Percentiles rank a stretch among this genome's conserved stretches.
phyloP scores from a whole-genome alignment of 108 stramenopile genomes.

The Pseudonitzschia delicatissima region DNA sequence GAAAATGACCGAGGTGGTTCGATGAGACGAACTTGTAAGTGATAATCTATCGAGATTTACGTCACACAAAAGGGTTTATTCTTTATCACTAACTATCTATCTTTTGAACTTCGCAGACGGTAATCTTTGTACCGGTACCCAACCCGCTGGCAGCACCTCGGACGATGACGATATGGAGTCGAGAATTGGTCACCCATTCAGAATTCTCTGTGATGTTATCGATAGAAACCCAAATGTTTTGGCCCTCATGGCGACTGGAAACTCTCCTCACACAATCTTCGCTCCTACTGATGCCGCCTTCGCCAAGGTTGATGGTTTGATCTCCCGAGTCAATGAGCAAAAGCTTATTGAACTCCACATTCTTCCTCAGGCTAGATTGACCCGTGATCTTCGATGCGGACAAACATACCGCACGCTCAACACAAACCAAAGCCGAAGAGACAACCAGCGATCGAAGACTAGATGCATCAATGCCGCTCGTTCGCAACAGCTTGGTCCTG shows the following conservation, averaged over 20 bases:
- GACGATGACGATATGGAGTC: background rate
- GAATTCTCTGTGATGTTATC: slow-evolving; percentile 2
- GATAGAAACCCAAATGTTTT: background rate
- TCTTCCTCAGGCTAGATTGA: slow-evolving; percentile 1
- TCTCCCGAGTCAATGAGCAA: background rate
- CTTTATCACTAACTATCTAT: background rate
- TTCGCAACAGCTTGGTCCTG: background rate
- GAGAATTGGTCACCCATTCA: slow-evolving; percentile 1
- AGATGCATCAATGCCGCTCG: background rate
- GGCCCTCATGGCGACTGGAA: background rate
- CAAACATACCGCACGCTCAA: slow-evolving; percentile 7
- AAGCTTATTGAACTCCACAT: slow-evolving; percentile 2
- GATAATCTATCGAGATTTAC: background rate
- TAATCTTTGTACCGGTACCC: background rate
- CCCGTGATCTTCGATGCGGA: background rate
- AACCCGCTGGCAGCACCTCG: no score
- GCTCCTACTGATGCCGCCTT: slow-evolving; percentile 7
- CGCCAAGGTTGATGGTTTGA: background rate
- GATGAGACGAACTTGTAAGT: slow-evolving; percentile 12
- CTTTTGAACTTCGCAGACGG: background rate
- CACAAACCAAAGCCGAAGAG: background rate
- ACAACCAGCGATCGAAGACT: background rate
- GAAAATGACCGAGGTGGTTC: background rate
- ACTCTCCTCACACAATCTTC: slow-evolving; percentile 1
- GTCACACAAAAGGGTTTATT: background rate